phyloP scores from a whole-genome alignment of 2,329 filamentous ascomycete species.

The Pseudogymnoascus sp. region DNA sequence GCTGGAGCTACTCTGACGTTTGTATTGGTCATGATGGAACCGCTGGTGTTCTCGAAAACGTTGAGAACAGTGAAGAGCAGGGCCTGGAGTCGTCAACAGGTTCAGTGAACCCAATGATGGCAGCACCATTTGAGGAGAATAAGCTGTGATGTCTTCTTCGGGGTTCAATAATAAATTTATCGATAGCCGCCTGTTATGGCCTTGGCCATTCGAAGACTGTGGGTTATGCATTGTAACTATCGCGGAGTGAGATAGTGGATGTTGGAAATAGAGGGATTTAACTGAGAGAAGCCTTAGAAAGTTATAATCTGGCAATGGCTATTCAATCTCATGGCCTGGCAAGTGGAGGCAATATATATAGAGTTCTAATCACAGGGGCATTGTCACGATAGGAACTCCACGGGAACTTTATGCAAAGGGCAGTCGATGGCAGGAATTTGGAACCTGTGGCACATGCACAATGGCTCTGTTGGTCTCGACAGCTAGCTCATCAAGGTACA shows the following conservation, averaged over 20 bases:
- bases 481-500: neutral
- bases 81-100: neutral
- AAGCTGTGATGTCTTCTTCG: neutral
- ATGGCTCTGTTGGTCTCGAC: neutral
- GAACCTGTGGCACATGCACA: neutral
- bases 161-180: neutral
- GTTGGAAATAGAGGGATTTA: neutral
- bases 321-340: neutral
- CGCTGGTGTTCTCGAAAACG: neutral
- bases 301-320: neutral
- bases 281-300: neutral
- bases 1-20: neutral
- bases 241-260: neutral
- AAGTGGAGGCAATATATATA: neutral
- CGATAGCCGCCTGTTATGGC: neutral
- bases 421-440: slow-evolving; percentile 4
- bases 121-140: neutral
- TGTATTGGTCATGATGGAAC: neutral
- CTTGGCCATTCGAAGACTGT: neutral
- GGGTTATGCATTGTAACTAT: neutral
- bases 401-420: neutral
- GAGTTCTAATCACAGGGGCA: neutral
- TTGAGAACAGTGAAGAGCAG: neutral
- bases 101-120: neutral
- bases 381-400: neutral